phyloP scores from a whole-genome alignment of 345 rosid genomes.

The Eucalyptus guilfoylei region DNA sequence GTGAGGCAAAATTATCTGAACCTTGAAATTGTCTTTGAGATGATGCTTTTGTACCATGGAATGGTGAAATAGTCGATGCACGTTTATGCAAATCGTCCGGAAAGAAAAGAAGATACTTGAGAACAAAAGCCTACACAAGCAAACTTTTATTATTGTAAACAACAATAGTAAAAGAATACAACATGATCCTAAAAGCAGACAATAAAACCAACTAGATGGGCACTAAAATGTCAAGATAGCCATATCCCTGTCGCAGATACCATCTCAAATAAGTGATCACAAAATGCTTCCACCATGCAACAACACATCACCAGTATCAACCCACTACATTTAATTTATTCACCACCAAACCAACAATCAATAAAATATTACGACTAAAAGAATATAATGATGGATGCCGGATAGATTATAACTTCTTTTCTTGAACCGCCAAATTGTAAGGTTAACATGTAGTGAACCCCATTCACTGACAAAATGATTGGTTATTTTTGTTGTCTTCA shows the following conservation, averaged over 20 bases:
- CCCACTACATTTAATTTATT: neutral
- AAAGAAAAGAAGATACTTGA: conserved; percentile 84
- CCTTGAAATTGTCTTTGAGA: conserved; percentile 26
- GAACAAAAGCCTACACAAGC: conserved; percentile 74
- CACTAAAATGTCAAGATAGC: neutral
- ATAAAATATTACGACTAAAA: neutral
- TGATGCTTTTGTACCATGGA: conserved; percentile 26
- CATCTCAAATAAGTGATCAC: neutral
- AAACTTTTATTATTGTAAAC: neutral
- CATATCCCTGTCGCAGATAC: neutral
- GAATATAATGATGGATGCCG: neutral
- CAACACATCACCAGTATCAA: neutral
- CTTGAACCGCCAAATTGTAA: neutral
- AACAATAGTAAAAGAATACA: neutral
- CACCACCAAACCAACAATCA: neutral
- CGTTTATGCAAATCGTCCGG: conserved; percentile 46
- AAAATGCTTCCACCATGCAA: neutral
- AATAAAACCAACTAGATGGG: neutral
- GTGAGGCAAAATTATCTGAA: conserved; percentile 39
- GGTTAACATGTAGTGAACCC: neutral
- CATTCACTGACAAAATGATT: neutral
- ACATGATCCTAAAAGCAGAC: neutral
- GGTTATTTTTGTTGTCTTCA: neutral
- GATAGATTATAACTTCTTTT: neutral
- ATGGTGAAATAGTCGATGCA: conserved; percentile 16